A percentile compares a stretch with the other conserved stretches of the same genome.
These are phyloP conservation scores for Macrolepiota dolichaula DNA, from an alignment of 768 basidiomycete genomes.

Conservation along the genomic window DNA sequence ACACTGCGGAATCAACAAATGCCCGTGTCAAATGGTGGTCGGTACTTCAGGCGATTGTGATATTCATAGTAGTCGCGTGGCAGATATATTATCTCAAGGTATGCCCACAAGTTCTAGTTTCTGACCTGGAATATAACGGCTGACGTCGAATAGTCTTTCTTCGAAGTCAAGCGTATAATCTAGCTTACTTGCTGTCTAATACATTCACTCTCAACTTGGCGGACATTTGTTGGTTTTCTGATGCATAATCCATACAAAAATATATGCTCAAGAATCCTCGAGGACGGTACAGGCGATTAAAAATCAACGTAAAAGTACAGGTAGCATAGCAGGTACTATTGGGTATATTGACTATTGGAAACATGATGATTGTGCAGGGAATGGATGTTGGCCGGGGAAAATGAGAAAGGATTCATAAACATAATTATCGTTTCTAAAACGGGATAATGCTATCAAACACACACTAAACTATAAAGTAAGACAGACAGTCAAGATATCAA, in stretches of 20 bases:
- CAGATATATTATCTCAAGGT: slow-evolving; percentile 97
- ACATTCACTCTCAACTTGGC: neutral
- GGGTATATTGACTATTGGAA: slow-evolving; percentile 19
- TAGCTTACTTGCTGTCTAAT: slow-evolving; percentile 32
- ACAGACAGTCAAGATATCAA: neutral
- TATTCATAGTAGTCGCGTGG: slow-evolving; percentile 92
- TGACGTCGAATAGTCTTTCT: slow-evolving; percentile 59
- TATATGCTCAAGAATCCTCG: neutral
- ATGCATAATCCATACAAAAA: neutral
- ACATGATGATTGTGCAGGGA: neutral
- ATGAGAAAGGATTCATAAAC: slow-evolving; percentile 15
- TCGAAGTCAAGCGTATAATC: slow-evolving; percentile 88
- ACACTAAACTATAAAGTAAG: neutral
- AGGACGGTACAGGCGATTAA: neutral
- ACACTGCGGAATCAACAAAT: slow-evolving; percentile 93
- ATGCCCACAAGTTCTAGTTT: slow-evolving; percentile 4
- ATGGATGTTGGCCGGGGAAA: slow-evolving; percentile 3
- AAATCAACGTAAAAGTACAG: slow-evolving; percentile 6
- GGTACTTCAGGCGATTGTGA: slow-evolving; percentile 80
- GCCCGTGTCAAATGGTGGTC: slow-evolving; percentile 99
- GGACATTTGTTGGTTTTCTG: neutral
- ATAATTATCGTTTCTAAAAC: slow-evolving; percentile 14
- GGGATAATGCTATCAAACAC: slow-evolving; percentile 12
- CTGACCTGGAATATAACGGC: neutral
- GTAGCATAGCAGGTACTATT: slow-evolving; percentile 4